Evolutionary conservation across 2,329 filamentous ascomycete genomes (phyloP), one percentile per base, ranked within the genome.

Genomic region (Dendryphion nanum): DNA sequence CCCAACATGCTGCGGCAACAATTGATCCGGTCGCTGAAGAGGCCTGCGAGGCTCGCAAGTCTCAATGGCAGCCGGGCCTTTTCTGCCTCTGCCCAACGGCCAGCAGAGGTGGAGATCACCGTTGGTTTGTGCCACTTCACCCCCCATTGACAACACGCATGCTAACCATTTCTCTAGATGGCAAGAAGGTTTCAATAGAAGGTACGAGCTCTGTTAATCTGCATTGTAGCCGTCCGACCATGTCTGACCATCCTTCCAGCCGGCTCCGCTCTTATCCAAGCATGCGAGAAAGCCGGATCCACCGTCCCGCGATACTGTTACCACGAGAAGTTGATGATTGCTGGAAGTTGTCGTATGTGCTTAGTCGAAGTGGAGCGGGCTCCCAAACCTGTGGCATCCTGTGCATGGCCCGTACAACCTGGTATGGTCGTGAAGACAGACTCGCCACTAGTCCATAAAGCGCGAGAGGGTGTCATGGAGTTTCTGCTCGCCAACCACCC

Each of bases 401-500:
- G 93, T 72, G 93, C 93, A 56, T 98, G 93, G 93, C 93, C 93
- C 36, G 93, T 97, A 54, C 90, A 96, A 70, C 88, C 93, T 39
- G 93, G 93, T 46, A 98, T 98, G 93, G 89, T 95, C 36, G 93
- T 98, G 60, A 96, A 97, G 81, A 98, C 93, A 48, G 89, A 96
- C 72, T 96, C 93, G 40, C 88, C 91, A 30, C 79, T 97, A 50
- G 85, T 89, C 57, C 93, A 98, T 78, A 98, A 98, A 75, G 93
- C 93, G 56, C 83, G 93, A 64, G 93, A 98, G 76, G 93, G 93
- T 66, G 89, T 98, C 35, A 98, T 97, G 93, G 93, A 98, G 67
- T 98, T 98, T 61, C 75, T 98, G 51, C 81, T 98, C 45, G 89
- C 91, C 57, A 97, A 97, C 70, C 90, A 97, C 68, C 90, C 90